Conservation (phyloP, 164 flowering plant species). For the Dillenia turbinata region DNA sequence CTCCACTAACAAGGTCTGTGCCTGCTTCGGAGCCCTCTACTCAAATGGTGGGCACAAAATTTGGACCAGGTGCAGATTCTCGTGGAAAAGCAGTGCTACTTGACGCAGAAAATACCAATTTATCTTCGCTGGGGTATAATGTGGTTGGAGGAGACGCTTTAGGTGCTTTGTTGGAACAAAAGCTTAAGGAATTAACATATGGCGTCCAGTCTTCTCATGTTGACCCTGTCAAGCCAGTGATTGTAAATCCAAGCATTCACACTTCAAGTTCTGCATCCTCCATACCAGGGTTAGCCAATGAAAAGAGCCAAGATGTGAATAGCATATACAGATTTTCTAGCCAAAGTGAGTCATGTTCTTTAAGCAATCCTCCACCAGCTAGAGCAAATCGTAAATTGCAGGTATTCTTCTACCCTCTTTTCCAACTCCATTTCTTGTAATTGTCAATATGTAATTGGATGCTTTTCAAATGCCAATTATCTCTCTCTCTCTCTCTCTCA, state of each 20-base stretch:
- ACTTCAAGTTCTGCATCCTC: constrained; percentile 22
- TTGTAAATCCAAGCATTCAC: neutral
- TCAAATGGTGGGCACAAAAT: constrained; percentile 23
- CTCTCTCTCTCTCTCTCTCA: too few relatives aligned
- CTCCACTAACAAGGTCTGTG: constrained; percentile 54
- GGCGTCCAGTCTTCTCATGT: constrained; percentile 34
- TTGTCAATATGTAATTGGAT: too few relatives aligned
- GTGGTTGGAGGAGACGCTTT: constrained; percentile 70
- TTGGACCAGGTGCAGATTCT: constrained; percentile 20
- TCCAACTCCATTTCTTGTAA: neutral
- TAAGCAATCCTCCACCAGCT: constrained; percentile 19
- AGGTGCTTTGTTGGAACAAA: constrained; percentile 77
- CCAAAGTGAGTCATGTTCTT: constrained; percentile 22
- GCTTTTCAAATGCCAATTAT: too few relatives aligned
- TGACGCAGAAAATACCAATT: constrained; percentile 26
- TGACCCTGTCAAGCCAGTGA: constrained; percentile 19
- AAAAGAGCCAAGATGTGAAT: constrained; percentile 12
- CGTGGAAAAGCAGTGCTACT: constrained; percentile 23
- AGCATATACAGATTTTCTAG: constrained; percentile 14
- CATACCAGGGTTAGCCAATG: constrained; percentile 15
- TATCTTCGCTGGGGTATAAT: constrained; percentile 42
- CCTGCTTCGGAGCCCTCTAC: constrained; percentile 32
- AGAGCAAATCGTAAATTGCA: constrained; percentile 30
- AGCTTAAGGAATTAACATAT: constrained; percentile 62
- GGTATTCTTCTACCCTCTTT: constrained; percentile 26